Percentiles rank a stretch among this genome's conserved stretches.
Evolutionary conservation across 2,329 filamentous ascomycete genomes (phyloP).

Genomic region (Cladobotryum mycophilum): DNA sequence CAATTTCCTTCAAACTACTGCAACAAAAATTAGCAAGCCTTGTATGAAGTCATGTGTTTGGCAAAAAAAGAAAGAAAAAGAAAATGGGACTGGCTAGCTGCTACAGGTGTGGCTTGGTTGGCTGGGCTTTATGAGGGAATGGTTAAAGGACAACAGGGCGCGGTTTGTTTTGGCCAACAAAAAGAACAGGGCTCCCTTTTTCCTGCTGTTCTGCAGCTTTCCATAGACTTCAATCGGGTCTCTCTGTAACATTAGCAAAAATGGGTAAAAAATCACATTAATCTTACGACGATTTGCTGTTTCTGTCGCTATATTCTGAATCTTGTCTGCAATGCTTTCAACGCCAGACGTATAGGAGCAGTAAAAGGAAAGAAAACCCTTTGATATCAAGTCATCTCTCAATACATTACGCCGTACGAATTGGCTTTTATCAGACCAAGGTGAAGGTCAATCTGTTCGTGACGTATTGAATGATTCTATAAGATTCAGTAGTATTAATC

Average conservation of each 20-base stretch:
- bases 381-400: no score
- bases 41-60: conserved; percentile 2
- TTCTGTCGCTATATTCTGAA: no score
- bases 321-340: no score
- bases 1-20: conserved; percentile 1
- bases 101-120: conserved; percentile 10
- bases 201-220: conserved; percentile 24
- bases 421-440: no score
- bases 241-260: conserved; percentile 31
- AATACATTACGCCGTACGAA: no score
- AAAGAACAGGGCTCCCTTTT: conserved; percentile 13
- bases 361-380: not conserved
- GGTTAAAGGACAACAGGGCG: conserved; percentile 6
- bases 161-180: conserved; percentile 4
- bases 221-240: conserved; percentile 27
- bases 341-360: no score
- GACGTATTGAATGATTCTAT: not conserved
- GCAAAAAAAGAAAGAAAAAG: not conserved
- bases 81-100: conserved; percentile 10
- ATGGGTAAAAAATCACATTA: not conserved
- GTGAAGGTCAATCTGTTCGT: no score
- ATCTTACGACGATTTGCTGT: not conserved
- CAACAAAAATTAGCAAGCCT: not conserved
- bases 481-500: not conserved
- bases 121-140: conserved; percentile 13